Base-by-base conservation (phyloP, 306 rosid genomes). In the Cucurbita pepo region DNA sequence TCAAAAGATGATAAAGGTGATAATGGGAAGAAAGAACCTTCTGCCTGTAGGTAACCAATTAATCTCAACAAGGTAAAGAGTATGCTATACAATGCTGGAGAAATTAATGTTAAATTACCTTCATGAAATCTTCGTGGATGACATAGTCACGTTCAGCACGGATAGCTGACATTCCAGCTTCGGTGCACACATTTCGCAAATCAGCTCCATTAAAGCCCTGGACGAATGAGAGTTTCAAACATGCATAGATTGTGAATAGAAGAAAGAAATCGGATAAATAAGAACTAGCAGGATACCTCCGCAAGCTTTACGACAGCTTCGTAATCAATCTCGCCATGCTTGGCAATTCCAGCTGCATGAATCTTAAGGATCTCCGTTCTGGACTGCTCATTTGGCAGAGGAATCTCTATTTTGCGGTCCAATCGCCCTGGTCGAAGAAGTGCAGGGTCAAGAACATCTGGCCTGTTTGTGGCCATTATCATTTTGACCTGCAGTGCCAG, bases 261-360 rank as follows among this genome's bases (percentile, higher is more conserved):
- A 58, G 43, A 22, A 56, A 21, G 19, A 41, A 41, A 14, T 13
- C 3, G 6, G 16, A 44, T 12, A 62, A 43, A 45, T 14, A 30
- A 50, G 3, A 37, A 40, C 38, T 8, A 19, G 44, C 37, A 51
- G 41, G 78, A 83, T 76, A 88, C 99, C 96, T 95, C 97, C 13
- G 99, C 97, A 37, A 95, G 96, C 87, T 91, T 95, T 69, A 91
- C 99, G 59, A 95, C 93, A 61, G 99, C 97, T 86, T 95, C 99
- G 21, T 91, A 95, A 81, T 91, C 99, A 78, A 95, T 91, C 79
- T 95, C 99, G 50, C 97, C 99, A 69, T 95, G 96, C 80, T 91
- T 95, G 47, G 99, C 97, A 9, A 95, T 95, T 67, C 97, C 95
- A 63, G 91, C 92, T n/a, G 99, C 99, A 86, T 95, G 99, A 81